Conservation (phyloP, 1,284 basidiomycete species). For the Ganoderma boninense region DNA sequence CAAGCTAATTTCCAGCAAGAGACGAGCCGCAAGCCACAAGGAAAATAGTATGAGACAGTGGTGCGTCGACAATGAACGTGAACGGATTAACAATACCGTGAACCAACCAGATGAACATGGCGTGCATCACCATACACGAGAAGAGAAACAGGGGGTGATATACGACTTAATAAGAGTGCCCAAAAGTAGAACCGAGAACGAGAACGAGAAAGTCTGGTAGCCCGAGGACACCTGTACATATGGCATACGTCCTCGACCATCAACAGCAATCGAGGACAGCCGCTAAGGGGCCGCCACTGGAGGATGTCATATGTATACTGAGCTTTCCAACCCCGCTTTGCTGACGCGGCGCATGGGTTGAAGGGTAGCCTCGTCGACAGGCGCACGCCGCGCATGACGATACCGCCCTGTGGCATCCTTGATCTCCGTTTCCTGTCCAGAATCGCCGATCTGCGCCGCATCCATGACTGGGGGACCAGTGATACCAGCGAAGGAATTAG, state of each 20-base stretch:
- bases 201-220: background rate
- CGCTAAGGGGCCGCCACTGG: background rate
- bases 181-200: slow-evolving; percentile 5
- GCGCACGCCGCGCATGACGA: slow-evolving; percentile 83
- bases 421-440: slow-evolving; percentile 84
- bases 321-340: slow-evolving; percentile 88
- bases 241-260: background rate
- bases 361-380: slow-evolving; percentile 85
- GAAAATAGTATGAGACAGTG: background rate
- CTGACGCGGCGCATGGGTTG: slow-evolving; percentile 88
- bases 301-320: slow-evolving; percentile 37
- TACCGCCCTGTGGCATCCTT: slow-evolving; percentile 85
- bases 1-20: slow-evolving; percentile 11
- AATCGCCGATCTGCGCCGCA: slow-evolving; percentile 57
- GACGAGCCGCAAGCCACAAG: slow-evolving; percentile 9
- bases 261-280: background rate
- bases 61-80: background rate
- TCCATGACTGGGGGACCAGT: slow-evolving; percentile 41
- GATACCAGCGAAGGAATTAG: slow-evolving; percentile 40
- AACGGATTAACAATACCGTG: slow-evolving; percentile 17
- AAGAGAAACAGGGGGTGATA: background rate
- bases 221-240: background rate
- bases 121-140: background rate
- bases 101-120: slow-evolving; percentile 3
- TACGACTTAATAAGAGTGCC: background rate